Evolutionary conservation across 2,329 filamentous ascomycete species (phyloP).

Genomic region (Stachybotrys elegans): DNA sequence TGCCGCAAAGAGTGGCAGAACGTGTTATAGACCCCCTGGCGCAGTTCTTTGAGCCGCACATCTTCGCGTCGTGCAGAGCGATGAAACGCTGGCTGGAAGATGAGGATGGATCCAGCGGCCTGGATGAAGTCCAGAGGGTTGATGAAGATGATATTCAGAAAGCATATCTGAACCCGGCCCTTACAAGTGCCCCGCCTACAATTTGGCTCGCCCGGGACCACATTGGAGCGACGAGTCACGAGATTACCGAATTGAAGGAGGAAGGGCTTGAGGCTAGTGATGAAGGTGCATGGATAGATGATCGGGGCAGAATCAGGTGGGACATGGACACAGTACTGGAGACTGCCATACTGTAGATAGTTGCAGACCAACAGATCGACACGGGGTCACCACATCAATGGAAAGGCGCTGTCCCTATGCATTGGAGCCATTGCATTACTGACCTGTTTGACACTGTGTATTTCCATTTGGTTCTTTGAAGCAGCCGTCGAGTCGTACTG

Average conservation of each 20-base stretch:
- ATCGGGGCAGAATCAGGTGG: not conserved
- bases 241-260: not conserved
- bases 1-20: not conserved
- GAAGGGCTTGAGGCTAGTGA: not conserved
- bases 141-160: not conserved
- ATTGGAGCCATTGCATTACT: too few species aligned
- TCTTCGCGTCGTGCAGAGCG: not conserved
- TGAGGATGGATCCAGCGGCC: not conserved
- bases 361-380: too few species aligned
- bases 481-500: too few species aligned
- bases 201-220: not conserved
- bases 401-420: too few species aligned
- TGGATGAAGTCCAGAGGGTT: not conserved
- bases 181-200: not conserved
- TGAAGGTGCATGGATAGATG: slow-evolving; percentile 1
- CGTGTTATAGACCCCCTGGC: not conserved
- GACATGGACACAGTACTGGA: too few species aligned
- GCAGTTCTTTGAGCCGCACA: slow-evolving; percentile 1
- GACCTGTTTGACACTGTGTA: too few species aligned
- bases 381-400: too few species aligned
- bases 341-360: too few species aligned
- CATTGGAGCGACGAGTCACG: not conserved
- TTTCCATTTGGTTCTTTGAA: too few species aligned
- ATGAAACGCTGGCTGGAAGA: not conserved
- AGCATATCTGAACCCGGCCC: not conserved